Evolutionary conservation across 208 protist genomes (phyloP).

Genomic region (Spironucleus salmonicida): DNA sequence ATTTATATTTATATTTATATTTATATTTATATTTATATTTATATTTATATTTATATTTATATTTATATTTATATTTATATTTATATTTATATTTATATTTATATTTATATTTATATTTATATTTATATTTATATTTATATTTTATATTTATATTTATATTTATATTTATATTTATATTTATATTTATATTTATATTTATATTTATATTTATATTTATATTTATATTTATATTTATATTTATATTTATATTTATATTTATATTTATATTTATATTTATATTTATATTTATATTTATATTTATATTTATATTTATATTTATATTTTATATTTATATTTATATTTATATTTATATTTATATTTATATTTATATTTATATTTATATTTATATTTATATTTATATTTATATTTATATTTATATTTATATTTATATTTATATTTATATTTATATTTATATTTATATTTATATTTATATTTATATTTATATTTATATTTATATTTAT

Average conservation of each 20-base stretch:
- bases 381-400: constrained; percentile 24
- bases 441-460: constrained; percentile 24
- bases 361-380: too few relatives aligned
- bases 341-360: constrained; percentile 24
- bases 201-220: too few relatives aligned
- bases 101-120: constrained; percentile 24
- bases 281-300: too few relatives aligned
- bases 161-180: constrained; percentile 24
- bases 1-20: constrained; percentile 24
- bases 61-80: too few relatives aligned
- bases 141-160: constrained; percentile 24
- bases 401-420: constrained; percentile 24
- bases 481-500: constrained; percentile 24
- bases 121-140: constrained; percentile 24
- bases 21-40: constrained; percentile 24
- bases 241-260: constrained; percentile 24
- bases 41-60: constrained; percentile 24
- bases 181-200: constrained; percentile 24
- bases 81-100: constrained; percentile 24
- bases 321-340: constrained; percentile 24
- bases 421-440: constrained; percentile 24
- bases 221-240: too few relatives aligned
- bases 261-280: constrained; percentile 24
- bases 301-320: constrained; percentile 24
- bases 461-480: constrained; percentile 11